These are phyloP conservation scores for Kluyveromyces wickerhamii DNA, from an alignment of 805 yeast genomes.

Conservation along the genomic window DNA sequence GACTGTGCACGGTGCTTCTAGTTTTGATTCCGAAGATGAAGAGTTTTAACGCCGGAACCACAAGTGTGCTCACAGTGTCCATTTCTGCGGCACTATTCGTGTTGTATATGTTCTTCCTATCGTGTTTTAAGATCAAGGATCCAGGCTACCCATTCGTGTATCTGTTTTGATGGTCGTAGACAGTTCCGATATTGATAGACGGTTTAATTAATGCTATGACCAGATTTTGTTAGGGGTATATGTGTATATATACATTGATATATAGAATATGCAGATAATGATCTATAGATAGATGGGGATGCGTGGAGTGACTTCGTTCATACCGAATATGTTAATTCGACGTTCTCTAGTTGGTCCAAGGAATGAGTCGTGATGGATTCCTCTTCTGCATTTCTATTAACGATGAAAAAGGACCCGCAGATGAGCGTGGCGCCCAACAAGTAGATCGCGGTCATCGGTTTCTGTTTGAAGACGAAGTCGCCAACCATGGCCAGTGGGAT, in stretches of 20 bases:
- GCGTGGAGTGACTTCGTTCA: no score
- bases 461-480: constrained; percentile 66
- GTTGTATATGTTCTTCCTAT: constrained; percentile 18
- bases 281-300: no score
- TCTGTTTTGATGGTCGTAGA: background rate
- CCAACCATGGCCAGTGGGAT: constrained; percentile 94
- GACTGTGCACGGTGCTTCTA: constrained; percentile 34
- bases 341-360: background rate
- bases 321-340: background rate
- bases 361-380: constrained; percentile 30
- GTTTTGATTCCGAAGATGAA: constrained; percentile 30
- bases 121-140: constrained; percentile 22
- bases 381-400: constrained; percentile 69
- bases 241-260: no score
- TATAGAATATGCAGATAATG: no score
- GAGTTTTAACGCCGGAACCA: constrained; percentile 14
- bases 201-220: no score
- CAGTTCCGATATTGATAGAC: no score
- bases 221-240: no score
- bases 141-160: constrained; percentile 24
- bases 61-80: constrained; percentile 13
- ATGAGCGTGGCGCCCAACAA: constrained; percentile 75
- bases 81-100: constrained; percentile 14
- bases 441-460: constrained; percentile 53
- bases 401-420: constrained; percentile 71